Evolutionary conservation across 345 rosid genomes (phyloP).

Genomic region (Fremontodendron californicum): DNA sequence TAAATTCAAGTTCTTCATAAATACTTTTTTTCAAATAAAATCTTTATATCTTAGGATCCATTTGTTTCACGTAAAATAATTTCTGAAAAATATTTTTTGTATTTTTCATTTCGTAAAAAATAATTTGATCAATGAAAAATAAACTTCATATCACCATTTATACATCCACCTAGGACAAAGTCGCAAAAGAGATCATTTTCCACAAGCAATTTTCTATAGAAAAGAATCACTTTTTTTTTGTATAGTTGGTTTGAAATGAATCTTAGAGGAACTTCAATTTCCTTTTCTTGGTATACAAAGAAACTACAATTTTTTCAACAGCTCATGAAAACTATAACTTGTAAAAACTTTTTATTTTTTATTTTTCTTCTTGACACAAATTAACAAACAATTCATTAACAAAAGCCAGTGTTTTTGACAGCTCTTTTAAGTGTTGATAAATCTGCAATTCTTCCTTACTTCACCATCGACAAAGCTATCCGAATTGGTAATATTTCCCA

Average conservation of each 20-base stretch:
- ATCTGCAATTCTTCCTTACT: slow-evolving; percentile 73
- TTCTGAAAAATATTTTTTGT: too few species aligned
- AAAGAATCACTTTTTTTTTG: background rate
- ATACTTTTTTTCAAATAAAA: too few species aligned
- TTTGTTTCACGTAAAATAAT: too few species aligned
- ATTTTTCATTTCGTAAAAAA: too few species aligned
- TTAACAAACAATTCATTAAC: background rate
- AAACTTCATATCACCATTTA: too few species aligned
- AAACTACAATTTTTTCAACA: background rate
- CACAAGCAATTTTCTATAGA: background rate
- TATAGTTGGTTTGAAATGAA: background rate
- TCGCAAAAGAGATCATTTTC: background rate
- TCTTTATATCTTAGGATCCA: too few species aligned
- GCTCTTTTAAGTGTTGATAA: slow-evolving; percentile 49
- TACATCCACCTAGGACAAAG: too few species aligned
- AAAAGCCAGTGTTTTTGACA: background rate
- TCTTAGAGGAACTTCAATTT: background rate
- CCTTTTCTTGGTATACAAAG: background rate
- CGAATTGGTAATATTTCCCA: slow-evolving; percentile 70
- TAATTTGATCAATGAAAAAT: too few species aligned
- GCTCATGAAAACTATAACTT: background rate
- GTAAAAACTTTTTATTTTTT: background rate
- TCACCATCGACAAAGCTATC: slow-evolving; percentile 64
- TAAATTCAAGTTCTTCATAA: too few species aligned
- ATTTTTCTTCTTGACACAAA: background rate